Percentiles rank a stretch among this genome's conserved stretches.
Conservation (phyloP, 78 protist species). For the Tieghemostelium lacteum region DNA sequence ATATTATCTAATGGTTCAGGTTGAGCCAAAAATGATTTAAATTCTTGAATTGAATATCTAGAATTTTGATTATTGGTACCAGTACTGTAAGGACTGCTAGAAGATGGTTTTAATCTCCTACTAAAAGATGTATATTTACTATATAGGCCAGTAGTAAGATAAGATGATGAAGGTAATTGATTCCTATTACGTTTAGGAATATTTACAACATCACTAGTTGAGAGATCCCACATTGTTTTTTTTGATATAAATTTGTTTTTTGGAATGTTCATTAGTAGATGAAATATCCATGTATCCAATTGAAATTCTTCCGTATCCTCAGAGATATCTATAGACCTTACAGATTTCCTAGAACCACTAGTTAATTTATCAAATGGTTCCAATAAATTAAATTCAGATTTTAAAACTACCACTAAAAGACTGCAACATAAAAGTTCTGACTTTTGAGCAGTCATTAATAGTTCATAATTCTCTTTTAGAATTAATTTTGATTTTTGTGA, state of each 20-base stretch:
- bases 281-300: conserved; percentile 43
- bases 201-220: not conserved
- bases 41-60: not conserved
- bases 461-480: not conserved
- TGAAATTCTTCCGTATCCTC: not conserved
- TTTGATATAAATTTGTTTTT: conserved; percentile 4
- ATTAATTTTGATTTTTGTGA: not conserved
- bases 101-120: conserved; percentile 8
- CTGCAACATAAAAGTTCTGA: conserved; percentile 17
- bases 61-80: not conserved
- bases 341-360: not conserved
- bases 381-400: conserved; percentile 1
- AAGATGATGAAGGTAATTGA: too few species aligned
- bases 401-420: conserved; percentile 2
- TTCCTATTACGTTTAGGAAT: too few species aligned
- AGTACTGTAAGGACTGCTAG: not conserved
- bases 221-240: conserved; percentile 10
- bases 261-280: conserved; percentile 12
- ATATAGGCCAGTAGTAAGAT: too few species aligned
- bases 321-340: not conserved
- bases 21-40: not conserved
- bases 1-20: not conserved
- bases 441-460: not conserved
- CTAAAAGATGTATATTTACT: too few species aligned
- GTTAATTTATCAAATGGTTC: not conserved